phyloP scores from a whole-genome alignment of 2,329 filamentous ascomycete genomes.

The Claviceps digitariae region DNA sequence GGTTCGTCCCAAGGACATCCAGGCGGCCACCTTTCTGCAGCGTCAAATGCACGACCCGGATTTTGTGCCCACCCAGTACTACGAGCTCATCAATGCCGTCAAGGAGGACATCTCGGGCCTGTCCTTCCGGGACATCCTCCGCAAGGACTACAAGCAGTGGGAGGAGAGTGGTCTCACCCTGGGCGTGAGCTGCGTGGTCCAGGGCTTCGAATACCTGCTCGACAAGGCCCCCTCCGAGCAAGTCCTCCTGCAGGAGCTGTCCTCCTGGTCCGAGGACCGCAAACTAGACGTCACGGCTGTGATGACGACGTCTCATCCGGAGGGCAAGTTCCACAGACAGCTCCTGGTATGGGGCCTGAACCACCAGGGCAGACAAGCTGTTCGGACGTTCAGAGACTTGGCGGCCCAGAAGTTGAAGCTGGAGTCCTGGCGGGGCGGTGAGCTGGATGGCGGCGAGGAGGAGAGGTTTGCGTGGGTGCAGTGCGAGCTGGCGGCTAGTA shows the following conservation, averaged over 20 bases:
- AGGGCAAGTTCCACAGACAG: conserved; percentile 48
- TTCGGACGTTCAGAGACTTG: conserved; percentile 37
- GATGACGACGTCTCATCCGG: conserved; percentile 52
- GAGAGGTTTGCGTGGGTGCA: conserved; percentile 56
- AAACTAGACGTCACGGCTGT: conserved; percentile 49
- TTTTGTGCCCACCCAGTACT: conserved; percentile 45
- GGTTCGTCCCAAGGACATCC: conserved; percentile 47
- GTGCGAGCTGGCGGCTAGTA: conserved; percentile 42
- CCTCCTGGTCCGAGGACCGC: conserved; percentile 40
- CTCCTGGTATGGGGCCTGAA: conserved; percentile 52
- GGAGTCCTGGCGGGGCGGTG: conserved; percentile 36
- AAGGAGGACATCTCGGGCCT: conserved; percentile 55
- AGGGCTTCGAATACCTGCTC: conserved; percentile 46
- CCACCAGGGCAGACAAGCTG: conserved; percentile 32
- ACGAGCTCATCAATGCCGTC: conserved; percentile 42
- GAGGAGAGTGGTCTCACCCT: conserved; percentile 39
- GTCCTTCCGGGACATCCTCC: conserved; percentile 50
- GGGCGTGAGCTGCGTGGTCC: conserved; percentile 55
- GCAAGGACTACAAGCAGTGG: conserved; percentile 83
- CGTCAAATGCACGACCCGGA: conserved; percentile 21
- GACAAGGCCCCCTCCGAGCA: conserved; percentile 33
- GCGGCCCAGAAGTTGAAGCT: conserved; percentile 39
- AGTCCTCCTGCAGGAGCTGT: conserved; percentile 34
- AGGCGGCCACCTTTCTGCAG: conserved; percentile 46
- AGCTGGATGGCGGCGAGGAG: conserved; percentile 28